These are phyloP conservation scores for Lunasporangiospora selenospora DNA, from an alignment of 192 early-diverging fungal genomes.

Conservation along the genomic window DNA sequence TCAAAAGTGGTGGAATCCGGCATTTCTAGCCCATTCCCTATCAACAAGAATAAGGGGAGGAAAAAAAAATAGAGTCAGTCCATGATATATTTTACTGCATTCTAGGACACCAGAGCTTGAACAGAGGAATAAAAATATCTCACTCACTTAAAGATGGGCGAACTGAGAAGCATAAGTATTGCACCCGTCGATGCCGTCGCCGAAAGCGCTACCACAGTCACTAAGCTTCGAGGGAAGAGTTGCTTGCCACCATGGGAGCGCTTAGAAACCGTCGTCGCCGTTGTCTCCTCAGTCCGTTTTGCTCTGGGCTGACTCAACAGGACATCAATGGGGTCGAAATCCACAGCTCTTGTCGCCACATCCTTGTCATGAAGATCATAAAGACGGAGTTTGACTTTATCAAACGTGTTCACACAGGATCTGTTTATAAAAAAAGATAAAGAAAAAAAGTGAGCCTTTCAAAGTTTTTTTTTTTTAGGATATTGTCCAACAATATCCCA, in stretches of 20 bases:
- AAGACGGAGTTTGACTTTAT: slow-evolving; percentile 7
- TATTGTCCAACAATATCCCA: too few species aligned
- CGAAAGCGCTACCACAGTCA: slow-evolving; percentile 26
- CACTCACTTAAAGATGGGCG: slow-evolving; percentile 20
- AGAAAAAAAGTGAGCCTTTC: background rate
- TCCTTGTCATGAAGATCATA: slow-evolving; percentile 25
- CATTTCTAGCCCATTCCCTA: too few species aligned
- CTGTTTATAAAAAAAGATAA: slow-evolving; percentile 5
- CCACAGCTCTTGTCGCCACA: slow-evolving; percentile 4
- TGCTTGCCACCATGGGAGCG: slow-evolving; percentile 6
- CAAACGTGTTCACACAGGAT: slow-evolving; percentile 41
- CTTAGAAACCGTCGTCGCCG: slow-evolving; percentile 18
- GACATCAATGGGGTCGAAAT: slow-evolving; percentile 31
- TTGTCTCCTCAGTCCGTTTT: slow-evolving; percentile 15
- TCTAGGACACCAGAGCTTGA: too few species aligned
- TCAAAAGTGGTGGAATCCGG: too few species aligned
- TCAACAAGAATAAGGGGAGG: too few species aligned
- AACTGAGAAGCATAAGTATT: slow-evolving; percentile 26
- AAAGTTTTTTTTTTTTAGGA: too few species aligned
- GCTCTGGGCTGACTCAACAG: slow-evolving; percentile 29
- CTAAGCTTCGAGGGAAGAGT: slow-evolving; percentile 26
- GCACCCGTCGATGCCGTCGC: slow-evolving; percentile 23
- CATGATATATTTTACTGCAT: too few species aligned
- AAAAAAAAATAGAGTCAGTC: too few species aligned
- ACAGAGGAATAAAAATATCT: too few species aligned